Conservation (phyloP, 2,329 filamentous ascomycete species). For the Alternaria triticina region DNA sequence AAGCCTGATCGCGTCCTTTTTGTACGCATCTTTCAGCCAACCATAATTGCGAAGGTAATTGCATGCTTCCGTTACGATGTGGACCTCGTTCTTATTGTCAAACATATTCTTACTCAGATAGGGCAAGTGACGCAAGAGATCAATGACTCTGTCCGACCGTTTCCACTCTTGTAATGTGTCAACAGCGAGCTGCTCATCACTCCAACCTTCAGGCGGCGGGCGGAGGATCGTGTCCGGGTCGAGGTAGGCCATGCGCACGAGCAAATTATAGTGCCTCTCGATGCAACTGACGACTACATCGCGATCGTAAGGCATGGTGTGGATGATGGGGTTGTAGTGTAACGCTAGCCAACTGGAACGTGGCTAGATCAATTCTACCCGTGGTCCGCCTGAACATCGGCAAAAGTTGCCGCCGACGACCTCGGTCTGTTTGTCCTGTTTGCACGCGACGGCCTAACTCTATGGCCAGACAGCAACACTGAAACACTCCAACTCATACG, state of each 20-base stretch:
- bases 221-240: slow-evolving; percentile 1
- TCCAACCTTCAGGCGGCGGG: slow-evolving; percentile 12
- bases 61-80: slow-evolving; percentile 2
- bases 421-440: slow-evolving; percentile 30
- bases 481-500: slow-evolving; percentile 3
- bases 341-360: background rate
- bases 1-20: background rate
- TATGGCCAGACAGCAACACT: slow-evolving; percentile 31
- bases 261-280: slow-evolving; percentile 8
- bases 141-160: slow-evolving; percentile 12
- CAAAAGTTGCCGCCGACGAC: slow-evolving; percentile 12
- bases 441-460: slow-evolving; percentile 30
- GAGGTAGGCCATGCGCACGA: slow-evolving; percentile 9
- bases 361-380: background rate
- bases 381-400: slow-evolving; percentile 2
- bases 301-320: slow-evolving; percentile 6
- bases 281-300: slow-evolving; percentile 11
- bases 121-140: slow-evolving; percentile 14
- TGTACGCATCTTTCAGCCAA: background rate
- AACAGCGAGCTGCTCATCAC: slow-evolving; percentile 11
- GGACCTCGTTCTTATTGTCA: slow-evolving; percentile 4
- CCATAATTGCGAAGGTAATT: slow-evolving; percentile 9
- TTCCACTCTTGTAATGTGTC: slow-evolving; percentile 7
- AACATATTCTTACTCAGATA: slow-evolving; percentile 1
- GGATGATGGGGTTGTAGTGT: background rate